Base-by-base conservation (phyloP, 2,329 filamentous ascomycete genomes). In the Cytospora piceicola region DNA sequence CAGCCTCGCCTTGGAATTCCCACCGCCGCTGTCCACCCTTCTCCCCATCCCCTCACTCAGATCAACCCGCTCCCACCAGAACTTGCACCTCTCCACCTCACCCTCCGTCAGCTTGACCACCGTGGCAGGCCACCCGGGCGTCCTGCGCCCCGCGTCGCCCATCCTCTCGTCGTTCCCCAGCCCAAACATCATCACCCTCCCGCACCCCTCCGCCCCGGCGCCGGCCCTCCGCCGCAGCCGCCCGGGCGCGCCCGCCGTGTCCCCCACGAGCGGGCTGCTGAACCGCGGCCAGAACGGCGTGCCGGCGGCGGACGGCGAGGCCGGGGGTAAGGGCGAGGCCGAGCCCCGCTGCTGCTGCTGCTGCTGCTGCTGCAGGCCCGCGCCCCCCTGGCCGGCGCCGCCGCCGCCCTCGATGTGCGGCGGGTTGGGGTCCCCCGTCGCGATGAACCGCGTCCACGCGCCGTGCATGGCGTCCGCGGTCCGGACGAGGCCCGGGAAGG, bases 31-130 rank as follows among this genome's bases (percentile, higher is more conserved):
- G 3, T 2, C 36, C 29, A 58, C 17, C 58, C 67, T 68, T 58
- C 29, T 75, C 1, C 77, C 80, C 65, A 76, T 75, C 9, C 80
- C 81, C 71, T 85, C 75, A 69, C 81, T 84, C 58, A 82, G 70
- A 64, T 78, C 74, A 24, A 82, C 81, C 67, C 81, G 81, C 15
- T 79, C 78, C 84, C 85, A 89, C 88, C 88, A 90, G 73, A 87
- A 90, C 15, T 76, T 73, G 70, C 84, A 87, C 71, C 85, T 81
- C 59, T 79, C 74, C 61, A 75, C 75, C 67, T 85, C 82, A 66
- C 77, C 77, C 4, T 72, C 74, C 27, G 78, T 83, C 76, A 80
- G 73, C 63, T 59, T 75, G 68, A 78, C 74, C 62, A 82, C 75
- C 63, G 79, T 72, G 0, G 80, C 83, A 1, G 82, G 76, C 3